phyloP scores from a whole-genome alignment of 2,329 filamentous ascomycete genomes.

The Claviceps fusiformis region DNA sequence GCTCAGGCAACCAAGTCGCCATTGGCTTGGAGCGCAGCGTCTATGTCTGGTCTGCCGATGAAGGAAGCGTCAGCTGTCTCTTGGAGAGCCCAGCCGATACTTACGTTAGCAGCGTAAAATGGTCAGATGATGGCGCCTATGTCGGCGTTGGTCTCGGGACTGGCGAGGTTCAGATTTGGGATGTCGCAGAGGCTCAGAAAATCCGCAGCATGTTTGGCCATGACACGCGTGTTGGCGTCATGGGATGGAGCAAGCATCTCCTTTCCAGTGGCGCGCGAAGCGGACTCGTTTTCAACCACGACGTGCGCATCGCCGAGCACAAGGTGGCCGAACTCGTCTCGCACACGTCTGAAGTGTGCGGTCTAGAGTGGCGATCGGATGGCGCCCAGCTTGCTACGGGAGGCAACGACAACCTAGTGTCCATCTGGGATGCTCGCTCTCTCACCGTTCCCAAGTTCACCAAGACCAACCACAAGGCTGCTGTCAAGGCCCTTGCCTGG shows the following conservation, averaged over 20 bases:
- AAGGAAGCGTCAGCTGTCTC: slow-evolving; percentile 76
- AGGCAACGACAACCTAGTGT: slow-evolving; percentile 97
- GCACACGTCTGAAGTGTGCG: slow-evolving; percentile 95
- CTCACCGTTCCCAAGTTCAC: slow-evolving; percentile 93
- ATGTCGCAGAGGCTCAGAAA: slow-evolving; percentile 87
- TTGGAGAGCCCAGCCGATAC: slow-evolving; percentile 82
- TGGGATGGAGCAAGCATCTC: slow-evolving; percentile 99
- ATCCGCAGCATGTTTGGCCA: slow-evolving; percentile 98
- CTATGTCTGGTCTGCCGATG: slow-evolving; percentile 96
- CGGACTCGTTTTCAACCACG: slow-evolving; percentile 95
- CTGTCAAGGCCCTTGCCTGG: slow-evolving; percentile 96
- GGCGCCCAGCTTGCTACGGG: slow-evolving; percentile 94
- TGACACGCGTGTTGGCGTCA: slow-evolving; percentile 89
- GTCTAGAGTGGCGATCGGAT: slow-evolving; percentile 93
- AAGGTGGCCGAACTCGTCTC: slow-evolving; percentile 95
- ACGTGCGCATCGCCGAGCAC: slow-evolving; percentile 94
- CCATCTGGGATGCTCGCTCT: slow-evolving; percentile 95
- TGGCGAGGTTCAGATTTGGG: slow-evolving; percentile 98
- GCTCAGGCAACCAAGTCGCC: slow-evolving; percentile 91
- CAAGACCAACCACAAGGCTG: slow-evolving; percentile 98
- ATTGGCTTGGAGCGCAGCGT: slow-evolving; percentile 95
- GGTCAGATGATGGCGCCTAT: slow-evolving; percentile 94
- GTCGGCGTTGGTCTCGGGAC: slow-evolving; percentile 89
- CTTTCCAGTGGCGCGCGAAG: slow-evolving; percentile 90
- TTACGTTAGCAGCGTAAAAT: slow-evolving; percentile 96